Conservation (phyloP, 768 basidiomycete genomes). For the Sporobolomyces phaffii region DNA sequence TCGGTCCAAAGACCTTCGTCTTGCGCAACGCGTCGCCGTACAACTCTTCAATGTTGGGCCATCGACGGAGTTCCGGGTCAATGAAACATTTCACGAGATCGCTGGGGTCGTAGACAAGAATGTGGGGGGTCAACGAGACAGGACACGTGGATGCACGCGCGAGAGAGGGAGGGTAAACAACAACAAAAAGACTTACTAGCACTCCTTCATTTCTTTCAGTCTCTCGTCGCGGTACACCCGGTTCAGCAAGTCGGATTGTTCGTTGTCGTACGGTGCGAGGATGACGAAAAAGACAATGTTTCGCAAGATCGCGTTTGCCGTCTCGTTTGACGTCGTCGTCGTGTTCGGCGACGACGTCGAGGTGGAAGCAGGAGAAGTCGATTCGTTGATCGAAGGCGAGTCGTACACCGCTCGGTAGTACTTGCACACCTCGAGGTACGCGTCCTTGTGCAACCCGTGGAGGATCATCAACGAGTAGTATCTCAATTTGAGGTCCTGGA, state of each 20-base stretch:
- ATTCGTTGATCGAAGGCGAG: conserved; percentile 79
- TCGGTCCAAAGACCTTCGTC: conserved; percentile 67
- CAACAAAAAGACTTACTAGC: conserved; percentile 17
- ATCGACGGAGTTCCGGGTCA: conserved; percentile 87
- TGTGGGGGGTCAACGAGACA: background rate
- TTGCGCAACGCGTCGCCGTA: conserved; percentile 77
- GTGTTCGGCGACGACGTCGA: background rate
- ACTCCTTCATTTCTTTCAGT: conserved; percentile 59
- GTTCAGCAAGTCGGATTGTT: conserved; percentile 94
- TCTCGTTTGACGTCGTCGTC: background rate
- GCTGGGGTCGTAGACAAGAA: too few species aligned
- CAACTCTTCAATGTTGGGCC: conserved; percentile 84
- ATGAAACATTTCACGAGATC: conserved; percentile 90
- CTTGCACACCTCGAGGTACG: conserved; percentile 89
- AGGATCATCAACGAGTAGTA: conserved; percentile 97
- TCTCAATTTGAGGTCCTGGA: conserved; percentile 86
- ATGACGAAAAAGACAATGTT: conserved; percentile 92
- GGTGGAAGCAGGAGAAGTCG: conserved; percentile 13
- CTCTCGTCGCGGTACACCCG: conserved; percentile 74
- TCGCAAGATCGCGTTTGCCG: conserved; percentile 65
- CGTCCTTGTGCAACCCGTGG: conserved; percentile 73
- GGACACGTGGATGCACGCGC: conserved; percentile 1
- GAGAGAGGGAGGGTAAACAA: conserved; percentile 13
- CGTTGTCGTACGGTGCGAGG: conserved; percentile 88
- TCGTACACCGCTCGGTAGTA: conserved; percentile 97